A percentile compares a stretch with the other conserved stretches of the same genome.
Evolutionary conservation across 179 eudicot species (phyloP).

Genomic region (Actinidia arguta): DNA sequence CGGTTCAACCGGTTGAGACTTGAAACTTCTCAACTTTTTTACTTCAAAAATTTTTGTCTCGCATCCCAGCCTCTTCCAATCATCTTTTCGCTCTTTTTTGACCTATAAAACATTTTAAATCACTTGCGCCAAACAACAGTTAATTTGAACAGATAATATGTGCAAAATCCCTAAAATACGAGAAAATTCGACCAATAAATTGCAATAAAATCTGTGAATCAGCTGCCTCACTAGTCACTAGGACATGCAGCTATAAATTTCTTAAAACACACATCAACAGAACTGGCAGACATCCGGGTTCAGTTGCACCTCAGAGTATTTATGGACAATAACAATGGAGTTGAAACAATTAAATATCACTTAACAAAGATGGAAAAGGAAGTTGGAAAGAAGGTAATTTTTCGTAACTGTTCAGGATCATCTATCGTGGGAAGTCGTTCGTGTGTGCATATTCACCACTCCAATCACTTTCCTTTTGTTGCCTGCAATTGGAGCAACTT

Average conservation of each 20-base stretch:
- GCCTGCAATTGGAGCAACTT: background rate
- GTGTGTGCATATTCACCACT: too few relatives aligned
- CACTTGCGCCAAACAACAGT: too few relatives aligned
- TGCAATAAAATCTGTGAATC: too few relatives aligned
- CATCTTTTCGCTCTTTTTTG: too few relatives aligned
- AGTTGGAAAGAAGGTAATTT: conserved; percentile 87
- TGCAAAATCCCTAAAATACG: too few relatives aligned
- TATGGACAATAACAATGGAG: conserved; percentile 82
- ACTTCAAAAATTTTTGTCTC: too few relatives aligned
- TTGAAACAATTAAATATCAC: conserved; percentile 77
- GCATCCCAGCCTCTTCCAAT: too few relatives aligned
- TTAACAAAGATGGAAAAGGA: conserved; percentile 87
- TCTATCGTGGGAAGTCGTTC: background rate
- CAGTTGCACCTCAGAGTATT: conserved; percentile 85
- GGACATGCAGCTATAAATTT: conserved; percentile 93
- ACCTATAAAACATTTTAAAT: too few relatives aligned
- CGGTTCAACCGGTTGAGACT: too few relatives aligned
- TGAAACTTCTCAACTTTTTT: too few relatives aligned
- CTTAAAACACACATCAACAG: conserved; percentile 67
- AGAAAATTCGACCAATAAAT: too few relatives aligned
- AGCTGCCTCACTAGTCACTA: conserved; percentile 46
- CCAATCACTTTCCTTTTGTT: background rate
- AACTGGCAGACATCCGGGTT: conserved; percentile 86
- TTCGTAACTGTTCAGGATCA: background rate
- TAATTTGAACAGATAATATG: too few relatives aligned